A percentile compares a stretch with the other conserved stretches of the same genome.
Conservation (phyloP, 805 yeast species). For the Brettanomyces naardenensis region DNA sequence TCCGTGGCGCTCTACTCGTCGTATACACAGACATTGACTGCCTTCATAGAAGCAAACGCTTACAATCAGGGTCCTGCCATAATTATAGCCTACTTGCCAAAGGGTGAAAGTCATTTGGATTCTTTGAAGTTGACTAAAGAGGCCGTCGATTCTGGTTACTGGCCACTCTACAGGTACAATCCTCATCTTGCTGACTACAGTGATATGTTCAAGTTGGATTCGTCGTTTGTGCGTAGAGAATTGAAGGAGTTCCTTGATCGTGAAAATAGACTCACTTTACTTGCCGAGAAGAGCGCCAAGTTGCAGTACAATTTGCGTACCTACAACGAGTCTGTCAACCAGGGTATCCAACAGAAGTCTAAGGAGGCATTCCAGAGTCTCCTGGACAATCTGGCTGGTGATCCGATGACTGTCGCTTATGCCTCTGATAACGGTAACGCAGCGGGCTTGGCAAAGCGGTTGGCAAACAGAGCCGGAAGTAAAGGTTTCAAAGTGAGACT, state of each 20-base stretch:
- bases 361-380: slow-evolving; percentile 70
- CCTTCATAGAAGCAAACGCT: slow-evolving; percentile 82
- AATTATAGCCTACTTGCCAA: slow-evolving; percentile 87
- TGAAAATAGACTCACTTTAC: slow-evolving; percentile 77
- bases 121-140: slow-evolving; percentile 79
- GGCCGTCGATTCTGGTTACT: slow-evolving; percentile 90
- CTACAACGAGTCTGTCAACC: slow-evolving; percentile 49
- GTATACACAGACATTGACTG: slow-evolving; percentile 85
- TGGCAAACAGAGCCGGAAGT: slow-evolving; percentile 70
- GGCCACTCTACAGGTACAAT: slow-evolving; percentile 89
- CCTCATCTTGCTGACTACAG: slow-evolving; percentile 44
- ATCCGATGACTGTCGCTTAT: slow-evolving; percentile 78
- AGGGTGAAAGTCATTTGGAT: slow-evolving; percentile 54
- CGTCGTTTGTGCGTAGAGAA: slow-evolving; percentile 70
- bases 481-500: slow-evolving; percentile 68
- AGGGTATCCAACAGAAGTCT: slow-evolving; percentile 47
- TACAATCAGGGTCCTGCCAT: slow-evolving; percentile 80
- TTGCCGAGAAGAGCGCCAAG: slow-evolving; percentile 63
- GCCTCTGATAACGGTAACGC: slow-evolving; percentile 95
- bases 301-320: slow-evolving; percentile 74
- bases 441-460: slow-evolving; percentile 68
- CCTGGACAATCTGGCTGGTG: slow-evolving; percentile 84
- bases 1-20: slow-evolving; percentile 91
- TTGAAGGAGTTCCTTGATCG: slow-evolving; percentile 77
- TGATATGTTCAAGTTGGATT: slow-evolving; percentile 72